Percentiles rank a stretch among this genome's conserved stretches.
Conservation (phyloP, 768 basidiomycete genomes). For the Termitomyces sp. region DNA sequence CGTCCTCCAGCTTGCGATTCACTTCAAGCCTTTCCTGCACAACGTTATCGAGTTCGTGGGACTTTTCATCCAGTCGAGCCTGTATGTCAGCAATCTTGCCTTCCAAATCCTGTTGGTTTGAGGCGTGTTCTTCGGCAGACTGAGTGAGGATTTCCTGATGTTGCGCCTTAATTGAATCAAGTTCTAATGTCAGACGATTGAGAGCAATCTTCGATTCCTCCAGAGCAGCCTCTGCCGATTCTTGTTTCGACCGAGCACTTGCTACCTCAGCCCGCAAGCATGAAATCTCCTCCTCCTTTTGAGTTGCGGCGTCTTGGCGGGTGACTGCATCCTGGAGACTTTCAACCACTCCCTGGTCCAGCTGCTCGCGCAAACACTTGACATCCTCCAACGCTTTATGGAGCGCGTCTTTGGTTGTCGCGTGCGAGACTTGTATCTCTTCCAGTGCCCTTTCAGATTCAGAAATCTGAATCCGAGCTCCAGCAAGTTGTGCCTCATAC, state of each 20-base stretch:
- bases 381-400: slow-evolving; percentile 26
- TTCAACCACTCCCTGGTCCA: slow-evolving; percentile 19
- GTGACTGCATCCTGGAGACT: slow-evolving; percentile 5
- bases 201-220: slow-evolving; percentile 10
- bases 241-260: slow-evolving; percentile 2
- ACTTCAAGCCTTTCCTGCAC: slow-evolving; percentile 33
- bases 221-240: slow-evolving; percentile 12
- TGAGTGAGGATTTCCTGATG: slow-evolving; percentile 24
- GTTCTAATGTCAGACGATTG: slow-evolving; percentile 10
- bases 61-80: slow-evolving; percentile 27
- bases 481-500: slow-evolving; percentile 30
- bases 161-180: slow-evolving; percentile 18
- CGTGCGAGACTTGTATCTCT: slow-evolving; percentile 25
- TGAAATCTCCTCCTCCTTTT: slow-evolving; percentile 4
- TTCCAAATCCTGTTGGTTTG: slow-evolving; percentile 23
- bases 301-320: slow-evolving; percentile 5
- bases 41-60: slow-evolving; percentile 29
- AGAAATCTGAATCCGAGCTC: slow-evolving; percentile 30
- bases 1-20: slow-evolving; percentile 30
- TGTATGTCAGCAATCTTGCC: slow-evolving; percentile 28
- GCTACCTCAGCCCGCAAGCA: slow-evolving; percentile 9
- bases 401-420: slow-evolving; percentile 27
- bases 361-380: slow-evolving; percentile 21
- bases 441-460: slow-evolving; percentile 27
- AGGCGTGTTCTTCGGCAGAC: slow-evolving; percentile 21